Conservation (phyloP, 2,329 filamentous ascomycete genomes). For the Clonostachys rosea region DNA sequence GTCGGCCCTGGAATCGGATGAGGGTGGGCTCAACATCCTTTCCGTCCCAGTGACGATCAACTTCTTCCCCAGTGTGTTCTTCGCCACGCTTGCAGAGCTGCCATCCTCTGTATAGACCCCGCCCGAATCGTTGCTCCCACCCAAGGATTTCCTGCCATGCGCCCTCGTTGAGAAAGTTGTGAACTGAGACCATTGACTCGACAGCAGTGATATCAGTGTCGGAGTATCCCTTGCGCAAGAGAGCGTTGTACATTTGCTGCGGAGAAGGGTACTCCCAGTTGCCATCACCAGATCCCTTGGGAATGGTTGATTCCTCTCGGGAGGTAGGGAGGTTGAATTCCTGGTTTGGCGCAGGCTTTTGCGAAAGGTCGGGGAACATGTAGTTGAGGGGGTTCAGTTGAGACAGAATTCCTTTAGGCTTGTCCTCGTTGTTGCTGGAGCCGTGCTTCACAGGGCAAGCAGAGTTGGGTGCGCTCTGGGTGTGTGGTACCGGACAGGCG, state of each 20-base stretch:
- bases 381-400: conserved; percentile 76
- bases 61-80: conserved; percentile 43
- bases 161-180: conserved; percentile 97
- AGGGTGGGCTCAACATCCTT: conserved; percentile 63
- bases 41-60: conserved; percentile 48
- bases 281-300: conserved; percentile 70
- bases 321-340: conserved; percentile 68
- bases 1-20: conserved; percentile 82
- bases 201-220: conserved; percentile 92
- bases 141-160: conserved; percentile 93
- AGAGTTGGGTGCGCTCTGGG: conserved; percentile 8
- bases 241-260: conserved; percentile 99
- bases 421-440: conserved; percentile 14
- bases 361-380: conserved; percentile 87
- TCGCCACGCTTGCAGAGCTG: conserved; percentile 71
- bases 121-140: conserved; percentile 84
- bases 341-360: conserved; percentile 72
- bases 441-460: conserved; percentile 22
- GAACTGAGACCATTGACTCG: conserved; percentile 93
- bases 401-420: conserved; percentile 43
- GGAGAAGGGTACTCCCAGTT: conserved; percentile 98
- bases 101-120: conserved; percentile 70
- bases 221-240: conserved; percentile 91
- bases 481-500: conserved; percentile 21
- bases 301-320: conserved; percentile 84